Conservation (phyloP, 306 rosid genomes). For the Canavalia gladiata region DNA sequence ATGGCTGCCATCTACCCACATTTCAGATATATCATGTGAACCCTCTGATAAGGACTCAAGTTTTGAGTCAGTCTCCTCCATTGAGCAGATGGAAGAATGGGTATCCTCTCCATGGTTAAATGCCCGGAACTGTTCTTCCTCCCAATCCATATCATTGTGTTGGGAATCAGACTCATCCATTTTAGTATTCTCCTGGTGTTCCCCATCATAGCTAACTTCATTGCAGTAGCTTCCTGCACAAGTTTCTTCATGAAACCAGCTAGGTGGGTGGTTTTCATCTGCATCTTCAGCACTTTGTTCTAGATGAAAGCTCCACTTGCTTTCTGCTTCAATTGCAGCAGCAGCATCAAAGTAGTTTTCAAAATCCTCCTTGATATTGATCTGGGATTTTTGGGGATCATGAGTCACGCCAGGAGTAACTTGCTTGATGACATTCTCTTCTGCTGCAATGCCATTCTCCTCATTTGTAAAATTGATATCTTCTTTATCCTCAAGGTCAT, state of each 20-base stretch:
- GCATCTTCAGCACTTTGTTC: constrained; percentile 41
- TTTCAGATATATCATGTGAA: constrained; percentile 42
- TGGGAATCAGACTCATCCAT: constrained; percentile 50
- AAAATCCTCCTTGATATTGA: constrained; percentile 49
- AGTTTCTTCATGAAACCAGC: constrained; percentile 49
- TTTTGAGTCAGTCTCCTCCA: constrained; percentile 43
- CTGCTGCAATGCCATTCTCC: constrained; percentile 36
- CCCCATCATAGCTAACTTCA: constrained; percentile 46
- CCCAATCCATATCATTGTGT: constrained; percentile 59
- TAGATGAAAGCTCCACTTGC: constrained; percentile 28
- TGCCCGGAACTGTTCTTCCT: constrained; percentile 54
- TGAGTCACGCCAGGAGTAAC: constrained; percentile 39
- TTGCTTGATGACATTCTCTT: constrained; percentile 27
- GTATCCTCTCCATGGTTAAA: constrained; percentile 48
- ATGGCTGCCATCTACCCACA: constrained; percentile 45
- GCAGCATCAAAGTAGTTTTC: constrained; percentile 21
- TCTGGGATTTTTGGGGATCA: constrained; percentile 49
- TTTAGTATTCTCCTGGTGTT: constrained; percentile 47
- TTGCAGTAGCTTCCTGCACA: constrained; percentile 47
- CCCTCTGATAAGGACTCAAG: constrained; percentile 42
- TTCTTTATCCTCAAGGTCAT: constrained; percentile 43
- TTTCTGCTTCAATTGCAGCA: constrained; percentile 48
- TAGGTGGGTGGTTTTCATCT: constrained; percentile 40
- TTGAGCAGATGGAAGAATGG: constrained; percentile 42
- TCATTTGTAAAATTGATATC: constrained; percentile 34